Conservation (phyloP, 805 yeast species). For the Barnettozyma californica region DNA sequence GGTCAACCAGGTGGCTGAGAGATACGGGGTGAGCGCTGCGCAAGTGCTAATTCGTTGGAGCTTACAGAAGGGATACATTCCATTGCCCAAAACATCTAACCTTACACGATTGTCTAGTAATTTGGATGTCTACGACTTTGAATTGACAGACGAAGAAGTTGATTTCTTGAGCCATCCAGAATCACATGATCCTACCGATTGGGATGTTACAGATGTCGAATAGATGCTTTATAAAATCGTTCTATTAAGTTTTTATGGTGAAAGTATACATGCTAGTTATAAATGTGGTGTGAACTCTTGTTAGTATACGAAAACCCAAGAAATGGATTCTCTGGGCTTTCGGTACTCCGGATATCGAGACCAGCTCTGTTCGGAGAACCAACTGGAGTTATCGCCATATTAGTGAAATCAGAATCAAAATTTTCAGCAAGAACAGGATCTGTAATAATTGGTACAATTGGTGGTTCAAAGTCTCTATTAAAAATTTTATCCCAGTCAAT, state of each 20-base stretch:
- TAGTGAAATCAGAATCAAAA: constrained; percentile 75
- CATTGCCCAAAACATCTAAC: constrained; percentile 44
- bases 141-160: constrained; percentile 37
- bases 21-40: constrained; percentile 37
- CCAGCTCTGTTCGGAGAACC: constrained; percentile 17
- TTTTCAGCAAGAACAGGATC: constrained; percentile 82
- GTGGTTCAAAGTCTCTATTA: constrained; percentile 49
- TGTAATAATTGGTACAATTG: constrained; percentile 77
- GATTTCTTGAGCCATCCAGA: constrained; percentile 42
- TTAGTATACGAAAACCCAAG: constrained; percentile 43
- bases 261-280: constrained; percentile 7
- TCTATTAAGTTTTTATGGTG: no score
- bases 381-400: constrained; percentile 42
- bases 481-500: constrained; percentile 63
- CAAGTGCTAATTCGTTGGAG: constrained; percentile 58
- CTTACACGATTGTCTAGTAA: constrained; percentile 35
- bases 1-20: constrained; percentile 36
- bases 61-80: constrained; percentile 49
- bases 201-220: constrained; percentile 39
- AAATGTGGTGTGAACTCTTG: constrained; percentile 17
- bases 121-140: constrained; percentile 38
- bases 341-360: constrained; percentile 2
- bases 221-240: background rate
- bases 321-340: constrained; percentile 25
- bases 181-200: constrained; percentile 67